Evolutionary conservation across 2,329 filamentous ascomycete species (phyloP), one percentile per base, ranked within the genome.

Genomic region (Metarhizium anisopliae): DNA sequence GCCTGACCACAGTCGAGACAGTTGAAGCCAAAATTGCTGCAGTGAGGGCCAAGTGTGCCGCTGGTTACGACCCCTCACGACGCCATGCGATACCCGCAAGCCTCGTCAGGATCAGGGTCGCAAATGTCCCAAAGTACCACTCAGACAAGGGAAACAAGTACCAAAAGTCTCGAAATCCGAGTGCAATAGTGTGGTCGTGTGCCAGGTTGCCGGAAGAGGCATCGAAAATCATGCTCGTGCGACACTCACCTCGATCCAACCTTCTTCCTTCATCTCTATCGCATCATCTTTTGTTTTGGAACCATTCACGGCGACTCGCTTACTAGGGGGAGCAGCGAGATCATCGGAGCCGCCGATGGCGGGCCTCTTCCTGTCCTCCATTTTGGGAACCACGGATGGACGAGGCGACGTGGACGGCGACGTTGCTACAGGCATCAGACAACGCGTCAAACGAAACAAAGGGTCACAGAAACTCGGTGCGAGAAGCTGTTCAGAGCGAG

Each of bases 321-420:
- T 99, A 68, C 85, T 88, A 25, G 93, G 92, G 62, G 93, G 93
- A 62, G 88, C 89, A 68, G 88, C 89, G 68, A 89, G 78, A 64
- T 96, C 90, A 72, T 94, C 89, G 67, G 83, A 77, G 69, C 87
- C 88, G 74, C 83, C 81, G 65, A 87, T 82, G 69, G 91, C 89
- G 69, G 91, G 88, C 83, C 94, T 86, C 83, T 99, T 99, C 83
- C 94, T 90, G 80, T 97, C 94, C 82, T 99, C 94, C 93, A 97
- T 99, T 83, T 94, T 96, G 79, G 85, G 79, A 76, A 89, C 81
- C 81, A 85, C 85, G 77, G 90, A 87, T 79, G 88, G 84, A 82
- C 85, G 83, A 80, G 86, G 81, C 70, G 76, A 73, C 74, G 86
- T 80, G 74, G 84, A 82, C 71, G 81, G 80, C 65, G 83, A 81